Base-by-base conservation (phyloP, 139 green algal species). In the Parachlorella kessleri region DNA sequence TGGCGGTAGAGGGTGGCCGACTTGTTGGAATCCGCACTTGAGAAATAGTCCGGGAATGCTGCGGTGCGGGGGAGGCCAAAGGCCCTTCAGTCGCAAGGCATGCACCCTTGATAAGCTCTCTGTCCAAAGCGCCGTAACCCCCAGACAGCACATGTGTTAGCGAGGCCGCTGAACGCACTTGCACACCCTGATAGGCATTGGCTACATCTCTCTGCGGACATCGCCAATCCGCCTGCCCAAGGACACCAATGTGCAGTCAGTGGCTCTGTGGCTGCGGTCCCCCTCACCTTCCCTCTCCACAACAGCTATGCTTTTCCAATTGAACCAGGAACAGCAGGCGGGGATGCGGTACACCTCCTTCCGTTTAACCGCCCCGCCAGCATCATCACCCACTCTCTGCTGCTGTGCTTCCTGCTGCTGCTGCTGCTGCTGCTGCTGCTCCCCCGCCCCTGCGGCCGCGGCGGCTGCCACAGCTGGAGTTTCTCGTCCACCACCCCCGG, bases 321-420 rank as follows among this genome's bases (percentile, higher is more conserved):
- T 30, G 83, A 97, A 98, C 94, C 94, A 98, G 6, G 81, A 75
- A 3, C 90, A 84, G 63, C 91, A 83, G 32, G 73, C 81, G 6
- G 92, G 92, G 32, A 96, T 85, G 6, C 77, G 67, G 76, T 94
- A 87, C 32, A 89, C 64, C 75, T 89, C 36, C 40, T 75, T 53
- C 48, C 66, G 23, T 5, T 33, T 39, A 4, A n/a, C 40, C 3
- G 70, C 70, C 14, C 42, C 48, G 4, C 24, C 42, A 6, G 71
- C 42, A 5, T 32, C n/a, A n/a, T n/a, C 65, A 39, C 21, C 40
- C 28, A 30, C 36, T 28, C 70, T 21, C 28, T 66, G 70, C 70
- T 38, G 41, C 76, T 81, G 4, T 5, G 42, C 21, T n/a, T 54
- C 53, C 21, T n/a, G n/a, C 26, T 65, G 53, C 54, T 10, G 59